Percentiles rank a stretch among this genome's conserved stretches.
phyloP scores from a whole-genome alignment of 2,329 filamentous ascomycete species.

The Coniochaeta ligniaria region DNA sequence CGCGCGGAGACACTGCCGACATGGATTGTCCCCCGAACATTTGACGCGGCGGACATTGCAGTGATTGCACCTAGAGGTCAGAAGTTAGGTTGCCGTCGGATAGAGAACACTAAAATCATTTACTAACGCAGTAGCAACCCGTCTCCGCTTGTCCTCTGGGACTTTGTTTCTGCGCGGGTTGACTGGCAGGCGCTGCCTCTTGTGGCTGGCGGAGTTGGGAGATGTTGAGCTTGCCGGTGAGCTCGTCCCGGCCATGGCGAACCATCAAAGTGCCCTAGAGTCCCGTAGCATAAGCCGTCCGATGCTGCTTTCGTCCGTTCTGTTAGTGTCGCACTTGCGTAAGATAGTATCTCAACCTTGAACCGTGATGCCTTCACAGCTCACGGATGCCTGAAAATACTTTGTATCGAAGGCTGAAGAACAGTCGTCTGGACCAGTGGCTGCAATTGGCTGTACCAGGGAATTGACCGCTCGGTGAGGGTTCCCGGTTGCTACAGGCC shows the following conservation, averaged over 20 bases:
- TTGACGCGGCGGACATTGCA: constrained; percentile 46
- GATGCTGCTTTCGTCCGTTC: neutral
- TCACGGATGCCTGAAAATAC: neutral
- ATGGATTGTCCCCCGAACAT: constrained; percentile 43
- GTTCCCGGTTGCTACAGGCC: neutral
- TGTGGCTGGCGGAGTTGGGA: constrained; percentile 7
- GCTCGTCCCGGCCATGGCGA: neutral
- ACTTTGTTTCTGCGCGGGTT: constrained; percentile 43
- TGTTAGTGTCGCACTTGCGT: neutral
- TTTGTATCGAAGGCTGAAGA: neutral
- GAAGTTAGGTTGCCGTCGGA: neutral
- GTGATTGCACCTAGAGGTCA: constrained; percentile 37
- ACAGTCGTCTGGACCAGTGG: neutral
- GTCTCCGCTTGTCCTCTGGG: constrained; percentile 36
- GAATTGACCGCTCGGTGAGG: neutral
- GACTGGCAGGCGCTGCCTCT: constrained; percentile 33
- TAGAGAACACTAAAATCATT: neutral
- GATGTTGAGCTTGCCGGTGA: constrained; percentile 1
- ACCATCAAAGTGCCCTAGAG: neutral
- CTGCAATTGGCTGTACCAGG: neutral
- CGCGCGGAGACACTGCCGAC: constrained; percentile 33
- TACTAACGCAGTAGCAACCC: constrained; percentile 42
- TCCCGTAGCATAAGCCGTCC: neutral
- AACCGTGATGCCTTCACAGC: neutral
- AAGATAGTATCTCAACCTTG: too few relatives aligned